A percentile compares a stretch with the other conserved stretches of the same genome.
Evolutionary conservation across 1,284 basidiomycete species (phyloP).

Genomic region (Fomitopsis betulina): DNA sequence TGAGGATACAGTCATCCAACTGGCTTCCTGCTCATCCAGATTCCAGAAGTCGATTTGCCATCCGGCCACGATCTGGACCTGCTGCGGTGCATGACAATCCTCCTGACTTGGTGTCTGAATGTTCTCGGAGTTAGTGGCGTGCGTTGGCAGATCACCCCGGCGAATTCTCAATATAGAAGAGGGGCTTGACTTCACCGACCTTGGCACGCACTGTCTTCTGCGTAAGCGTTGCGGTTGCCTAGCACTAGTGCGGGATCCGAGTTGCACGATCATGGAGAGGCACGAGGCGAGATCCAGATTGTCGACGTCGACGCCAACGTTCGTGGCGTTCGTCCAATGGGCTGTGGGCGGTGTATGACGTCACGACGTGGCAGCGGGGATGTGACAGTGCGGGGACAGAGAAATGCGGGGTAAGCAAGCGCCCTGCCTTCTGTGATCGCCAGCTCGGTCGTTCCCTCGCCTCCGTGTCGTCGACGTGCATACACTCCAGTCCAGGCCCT

Average conservation of each 20-base stretch:
- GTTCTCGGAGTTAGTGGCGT: background rate
- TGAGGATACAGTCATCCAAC: background rate
- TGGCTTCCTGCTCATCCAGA: background rate
- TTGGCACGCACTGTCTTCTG: background rate
- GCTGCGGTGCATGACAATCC: background rate
- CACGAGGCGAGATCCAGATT: background rate
- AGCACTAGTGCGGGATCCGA: background rate
- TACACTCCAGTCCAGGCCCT: background rate
- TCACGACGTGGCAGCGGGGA: background rate
- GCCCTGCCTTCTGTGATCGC: slow-evolving; percentile 1
- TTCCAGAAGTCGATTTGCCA: background rate
- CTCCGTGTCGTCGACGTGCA: background rate
- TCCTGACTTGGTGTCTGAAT: background rate
- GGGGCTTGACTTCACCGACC: background rate
- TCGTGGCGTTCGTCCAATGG: background rate
- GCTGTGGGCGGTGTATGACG: background rate
- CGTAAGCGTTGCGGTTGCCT: background rate
- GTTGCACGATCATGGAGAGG: background rate
- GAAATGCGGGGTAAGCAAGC: background rate
- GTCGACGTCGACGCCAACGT: background rate
- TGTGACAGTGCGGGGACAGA: background rate
- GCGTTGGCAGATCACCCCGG: background rate
- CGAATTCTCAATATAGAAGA: background rate
- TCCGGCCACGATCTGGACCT: background rate
- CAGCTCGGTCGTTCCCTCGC: background rate